phyloP scores from a whole-genome alignment of 805 yeast species.

The Myxozyma geophila region DNA sequence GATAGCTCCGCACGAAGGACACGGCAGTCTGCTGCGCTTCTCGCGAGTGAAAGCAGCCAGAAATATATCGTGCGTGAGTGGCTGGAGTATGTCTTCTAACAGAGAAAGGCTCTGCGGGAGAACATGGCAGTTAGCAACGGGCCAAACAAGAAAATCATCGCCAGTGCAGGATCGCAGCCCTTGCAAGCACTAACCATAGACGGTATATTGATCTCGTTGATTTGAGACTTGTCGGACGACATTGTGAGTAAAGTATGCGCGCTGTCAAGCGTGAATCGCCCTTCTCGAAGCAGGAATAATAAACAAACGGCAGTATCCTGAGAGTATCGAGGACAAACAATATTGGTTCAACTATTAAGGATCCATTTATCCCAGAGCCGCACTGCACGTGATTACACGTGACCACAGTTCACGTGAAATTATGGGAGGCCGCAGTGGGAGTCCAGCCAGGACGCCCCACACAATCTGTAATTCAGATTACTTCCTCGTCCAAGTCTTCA shows the following conservation, averaged over 20 bases:
- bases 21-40: conserved; percentile 35
- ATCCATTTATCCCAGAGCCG: background rate
- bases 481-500: background rate
- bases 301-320: too few relatives aligned
- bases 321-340: too few relatives aligned
- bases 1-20: conserved; percentile 33
- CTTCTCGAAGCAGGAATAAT: too few relatives aligned
- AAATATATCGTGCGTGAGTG: conserved; percentile 34
- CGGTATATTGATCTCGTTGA: conserved; percentile 22
- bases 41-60: conserved; percentile 33
- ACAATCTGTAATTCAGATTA: background rate
- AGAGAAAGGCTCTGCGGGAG: conserved; percentile 29
- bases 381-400: background rate
- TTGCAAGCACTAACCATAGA: conserved; percentile 8
- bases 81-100: conserved; percentile 35
- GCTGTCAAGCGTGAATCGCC: too few relatives aligned
- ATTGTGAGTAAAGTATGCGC: background rate
- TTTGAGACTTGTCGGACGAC: conserved; percentile 14
- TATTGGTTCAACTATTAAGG: too few relatives aligned
- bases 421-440: background rate
- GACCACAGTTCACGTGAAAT: background rate
- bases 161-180: conserved; percentile 1
- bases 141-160: background rate
- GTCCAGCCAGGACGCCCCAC: conserved; percentile 5
- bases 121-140: background rate